Base-by-base conservation (phyloP, 1,284 basidiomycete genomes). In the Pseudozyma flocculosa region DNA sequence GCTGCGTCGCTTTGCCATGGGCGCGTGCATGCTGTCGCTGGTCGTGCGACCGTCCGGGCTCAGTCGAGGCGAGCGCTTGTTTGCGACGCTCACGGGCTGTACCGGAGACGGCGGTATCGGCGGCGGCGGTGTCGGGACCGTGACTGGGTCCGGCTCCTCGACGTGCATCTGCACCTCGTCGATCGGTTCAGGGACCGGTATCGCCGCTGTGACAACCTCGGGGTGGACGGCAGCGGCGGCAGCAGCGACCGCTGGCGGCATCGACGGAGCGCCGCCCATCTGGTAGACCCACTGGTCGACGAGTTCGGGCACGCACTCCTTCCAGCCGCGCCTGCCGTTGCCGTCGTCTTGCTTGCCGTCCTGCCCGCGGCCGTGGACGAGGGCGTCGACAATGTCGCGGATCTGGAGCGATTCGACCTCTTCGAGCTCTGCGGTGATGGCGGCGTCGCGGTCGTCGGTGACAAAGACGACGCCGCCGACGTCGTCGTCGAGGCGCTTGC, bases 211-310 rank as follows among this genome's bases (percentile, higher is more conserved):
- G 14, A 26, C n/a, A n/a, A n/a, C n/a, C n/a, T n/a, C n/a, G n/a
- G n/a, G n/a, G n/a, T n/a, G n/a, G n/a, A n/a, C n/a, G n/a, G n/a
- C n/a, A n/a, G n/a, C n/a, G n/a, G n/a, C n/a, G n/a, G n/a, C n/a
- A n/a, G n/a, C n/a, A n/a, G n/a, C n/a, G n/a, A n/a, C n/a, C n/a
- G n/a, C n/a, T n/a, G n/a, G n/a, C n/a, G n/a, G n/a, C n/a, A 18
- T 8, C 19, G 13, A 32, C n/a, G 17, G 1, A 19, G 18, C 43
- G 19, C 13, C 26, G 3, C 48, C 54, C 5, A 50, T 26, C 44
- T 64, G 61, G 40, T 64, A 64, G 19, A 53, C 45, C 61, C 61
- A 64, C 45, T 64, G 61, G 17, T 64, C 61, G 42, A 64, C 53
- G 15, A 64, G 45, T 29, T 29, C 26, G 7, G 26, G 26, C 11